Base-by-base conservation (phyloP, 805 yeast species). In the Teunomyces tritomae region DNA sequence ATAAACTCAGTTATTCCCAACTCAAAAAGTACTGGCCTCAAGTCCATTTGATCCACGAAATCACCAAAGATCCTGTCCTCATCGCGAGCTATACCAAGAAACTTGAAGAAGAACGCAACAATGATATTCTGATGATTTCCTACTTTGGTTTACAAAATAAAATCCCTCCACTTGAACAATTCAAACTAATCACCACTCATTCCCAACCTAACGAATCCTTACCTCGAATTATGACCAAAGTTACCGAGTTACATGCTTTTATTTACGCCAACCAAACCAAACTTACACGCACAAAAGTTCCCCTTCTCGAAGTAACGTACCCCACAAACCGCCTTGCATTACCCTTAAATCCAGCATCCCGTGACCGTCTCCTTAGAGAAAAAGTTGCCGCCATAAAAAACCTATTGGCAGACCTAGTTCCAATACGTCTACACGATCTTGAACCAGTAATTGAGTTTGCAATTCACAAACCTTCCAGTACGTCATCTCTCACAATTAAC, bases 21-120 rank as follows among this genome's bases (percentile, higher is more conserved):
- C 50, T 70, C 34, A 59, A 62, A 27, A 34, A 45, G 1, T 34
- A 48, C 3, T 71, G 71, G 71, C 77, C 77, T 5, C 66, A 58
- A 42, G 63, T 60, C 4, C 75, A 73, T 48, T 45, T 68, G 20
- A 54, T 68, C 4, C 48, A 61, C 11, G 71, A 65, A 39, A 55
- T 59, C 40, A 60, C 59, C 28, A 41, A 48, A 14, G 43, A 44
- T 8, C 45, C 49, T 2, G 45, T 49, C 13, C 45, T 48, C 26
- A 29, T 50, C 11, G 28, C 37, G 5, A 27, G 26, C n/a, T 68
- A 65, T 49, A 49, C 60, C 16, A 20, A 48, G 2, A 44, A 43
- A 26, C 44, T 63, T 3, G 27, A 46, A 4, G 33, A 49, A 3
- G 59, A 61, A 33, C 32, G 37, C 17, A 46, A 52, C 33, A 47